Base-by-base conservation (phyloP, 2,329 filamentous ascomycete species). In the Alternaria postmessia region DNA sequence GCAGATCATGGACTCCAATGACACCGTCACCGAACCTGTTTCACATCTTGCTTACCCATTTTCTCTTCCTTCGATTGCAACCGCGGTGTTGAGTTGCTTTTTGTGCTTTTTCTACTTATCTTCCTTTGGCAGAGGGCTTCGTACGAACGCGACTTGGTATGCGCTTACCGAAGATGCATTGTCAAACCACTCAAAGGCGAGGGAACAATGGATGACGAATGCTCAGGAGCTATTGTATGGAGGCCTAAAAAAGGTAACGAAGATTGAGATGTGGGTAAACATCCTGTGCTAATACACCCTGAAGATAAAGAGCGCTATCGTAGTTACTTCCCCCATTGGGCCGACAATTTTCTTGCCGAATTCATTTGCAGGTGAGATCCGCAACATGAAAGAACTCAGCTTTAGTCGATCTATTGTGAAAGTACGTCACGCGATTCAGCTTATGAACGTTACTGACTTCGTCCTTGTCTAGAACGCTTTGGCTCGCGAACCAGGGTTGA, bases 231-330 rank as follows among this genome's bases (percentile, higher is more conserved):
- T 36, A 2, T 36, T 16, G 12, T 36, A 36, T 2, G 32, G 32
- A 36, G 32, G 32, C 1, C 5, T 36, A 0, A 36, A 16, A 36
- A 36, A 36, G 12, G 32, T 36, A 16, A 2, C 14, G 14, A 14
- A 36, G 1, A 14, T 36, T 14, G 0, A 36, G 32, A 36, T 14
- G 24, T 0, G 5, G 6, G 32, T 1, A 36, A 14, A 16, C 12
- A 0, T 14, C 14, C 12, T 36, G 4, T 36, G 5, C 32, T 36
- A 16, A 36, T 0, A 14, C 0, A 2, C 0, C 12, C 12, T 14
- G 0, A 0, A 36, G 32, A 36, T 36, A 0, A 36, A 36, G 12
- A 1, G 32, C 11, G 11, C 32, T 16, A 36, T 36, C 32, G 1
- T 14, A 6, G 32, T 36, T 0, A 36, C 5, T 14, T 36, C 12